Conservation (phyloP, 1,284 basidiomycete genomes). For the Cryptococcus floricola region DNA sequence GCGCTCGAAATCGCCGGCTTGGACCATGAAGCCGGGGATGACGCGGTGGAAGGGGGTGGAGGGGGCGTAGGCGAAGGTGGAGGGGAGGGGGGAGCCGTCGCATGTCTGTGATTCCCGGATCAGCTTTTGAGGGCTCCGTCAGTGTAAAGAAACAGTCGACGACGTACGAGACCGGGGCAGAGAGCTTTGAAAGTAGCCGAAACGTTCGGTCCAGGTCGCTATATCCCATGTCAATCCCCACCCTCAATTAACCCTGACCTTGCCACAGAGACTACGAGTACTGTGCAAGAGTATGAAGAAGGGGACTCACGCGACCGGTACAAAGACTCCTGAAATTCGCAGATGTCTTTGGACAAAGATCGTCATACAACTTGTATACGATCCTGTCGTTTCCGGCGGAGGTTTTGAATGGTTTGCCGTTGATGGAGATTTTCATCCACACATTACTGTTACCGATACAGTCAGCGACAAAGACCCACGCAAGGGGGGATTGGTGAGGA, state of each 20-base stretch:
- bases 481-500: neutral
- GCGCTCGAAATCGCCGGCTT: conserved; percentile 65
- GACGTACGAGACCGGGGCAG: neutral
- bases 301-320: conserved; percentile 50
- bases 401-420: conserved; percentile 13
- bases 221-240: no score
- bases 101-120: conserved; percentile 15
- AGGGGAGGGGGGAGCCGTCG: conserved; percentile 25
- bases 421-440: neutral
- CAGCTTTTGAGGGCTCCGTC: neutral
- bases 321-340: conserved; percentile 61
- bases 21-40: conserved; percentile 63
- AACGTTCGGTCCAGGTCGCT: neutral
- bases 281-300: neutral
- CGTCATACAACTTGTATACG: conserved; percentile 51
- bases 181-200: neutral
- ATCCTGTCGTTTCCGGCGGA: conserved; percentile 36
- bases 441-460: neutral
- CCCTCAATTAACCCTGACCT: no score
- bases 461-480: neutral
- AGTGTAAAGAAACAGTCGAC: neutral
- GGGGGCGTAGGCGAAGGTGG: conserved; percentile 60
- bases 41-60: conserved; percentile 64
- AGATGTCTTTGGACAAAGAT: conserved; percentile 36
- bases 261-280: no score